Conservation (phyloP, 331 rosid species). For the Pyracantha coccinea region DNA sequence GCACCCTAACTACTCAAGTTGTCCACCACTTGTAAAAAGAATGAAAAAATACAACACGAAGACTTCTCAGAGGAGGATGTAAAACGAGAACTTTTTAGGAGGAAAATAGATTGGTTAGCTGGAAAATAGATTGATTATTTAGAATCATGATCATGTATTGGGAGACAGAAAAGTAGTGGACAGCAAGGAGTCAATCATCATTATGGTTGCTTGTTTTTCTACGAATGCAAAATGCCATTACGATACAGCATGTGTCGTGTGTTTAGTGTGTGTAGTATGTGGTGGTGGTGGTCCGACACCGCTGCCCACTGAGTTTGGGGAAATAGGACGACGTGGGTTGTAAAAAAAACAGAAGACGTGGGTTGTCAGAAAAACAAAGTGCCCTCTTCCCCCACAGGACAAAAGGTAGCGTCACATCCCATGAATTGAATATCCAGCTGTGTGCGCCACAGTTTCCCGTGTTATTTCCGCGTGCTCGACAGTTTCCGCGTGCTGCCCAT, state of each 20-base stretch:
- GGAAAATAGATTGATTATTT: background rate
- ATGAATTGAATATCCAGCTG: background rate
- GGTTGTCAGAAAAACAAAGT: background rate
- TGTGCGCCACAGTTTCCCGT: background rate
- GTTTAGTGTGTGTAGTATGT: background rate
- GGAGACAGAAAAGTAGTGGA: constrained; percentile 7
- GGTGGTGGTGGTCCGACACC: background rate
- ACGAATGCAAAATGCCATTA: background rate
- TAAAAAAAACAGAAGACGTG: background rate
- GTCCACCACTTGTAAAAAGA: too few relatives aligned
- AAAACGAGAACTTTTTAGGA: too few relatives aligned
- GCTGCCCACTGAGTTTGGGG: constrained; percentile 1
- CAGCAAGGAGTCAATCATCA: constrained; percentile 17
- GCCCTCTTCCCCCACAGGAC: background rate
- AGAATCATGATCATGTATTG: background rate
- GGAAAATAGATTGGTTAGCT: background rate
- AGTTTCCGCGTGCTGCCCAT: background rate
- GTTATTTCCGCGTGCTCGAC: background rate
- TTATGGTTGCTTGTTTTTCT: background rate
- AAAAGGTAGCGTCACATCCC: background rate
- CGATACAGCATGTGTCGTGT: background rate
- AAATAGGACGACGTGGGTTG: background rate
- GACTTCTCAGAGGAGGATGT: background rate
- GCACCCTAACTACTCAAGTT: too few relatives aligned
- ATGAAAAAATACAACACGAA: too few relatives aligned